Evolutionary conservation across 257 asterid species (phyloP).

Genomic region (Salvia miltiorrhiza): DNA sequence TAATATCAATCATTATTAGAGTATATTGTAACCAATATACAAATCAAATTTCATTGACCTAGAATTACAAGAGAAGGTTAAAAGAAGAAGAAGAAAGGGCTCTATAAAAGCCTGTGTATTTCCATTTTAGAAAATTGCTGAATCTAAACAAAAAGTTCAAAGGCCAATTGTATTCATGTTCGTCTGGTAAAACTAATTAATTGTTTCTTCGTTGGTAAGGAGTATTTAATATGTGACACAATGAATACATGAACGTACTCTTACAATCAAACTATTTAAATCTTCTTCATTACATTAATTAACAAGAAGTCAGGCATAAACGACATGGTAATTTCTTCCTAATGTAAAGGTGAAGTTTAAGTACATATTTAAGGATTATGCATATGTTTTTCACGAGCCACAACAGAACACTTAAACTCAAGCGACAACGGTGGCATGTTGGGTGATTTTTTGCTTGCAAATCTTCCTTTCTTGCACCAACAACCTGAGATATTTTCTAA

Average conservation of each 20-base stretch:
- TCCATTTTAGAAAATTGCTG: not conserved
- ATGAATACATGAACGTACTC: too few relatives aligned
- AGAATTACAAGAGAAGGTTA: not conserved
- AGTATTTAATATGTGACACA: too few relatives aligned
- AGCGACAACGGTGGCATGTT: not conserved
- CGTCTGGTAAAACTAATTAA: too few relatives aligned
- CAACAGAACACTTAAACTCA: not conserved
- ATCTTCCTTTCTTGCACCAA: conserved; percentile 29
- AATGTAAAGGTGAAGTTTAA: too few relatives aligned
- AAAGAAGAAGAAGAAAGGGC: not conserved
- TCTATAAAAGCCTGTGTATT: not conserved
- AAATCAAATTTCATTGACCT: not conserved
- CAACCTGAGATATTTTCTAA: too few relatives aligned
- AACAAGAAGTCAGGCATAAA: not conserved
- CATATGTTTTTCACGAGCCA: not conserved
- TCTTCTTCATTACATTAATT: not conserved
- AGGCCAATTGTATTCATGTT: too few relatives aligned
- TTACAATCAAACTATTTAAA: too few relatives aligned
- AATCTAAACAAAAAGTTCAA: too few relatives aligned
- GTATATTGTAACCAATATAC: too few relatives aligned
- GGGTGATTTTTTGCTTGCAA: not conserved
- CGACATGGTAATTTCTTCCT: not conserved
- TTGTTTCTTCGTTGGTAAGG: too few relatives aligned
- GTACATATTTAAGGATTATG: not conserved
- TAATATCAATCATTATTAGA: too few relatives aligned